Base-by-base conservation (phyloP, 805 yeast species). In the Nakazawaea sp. region DNA sequence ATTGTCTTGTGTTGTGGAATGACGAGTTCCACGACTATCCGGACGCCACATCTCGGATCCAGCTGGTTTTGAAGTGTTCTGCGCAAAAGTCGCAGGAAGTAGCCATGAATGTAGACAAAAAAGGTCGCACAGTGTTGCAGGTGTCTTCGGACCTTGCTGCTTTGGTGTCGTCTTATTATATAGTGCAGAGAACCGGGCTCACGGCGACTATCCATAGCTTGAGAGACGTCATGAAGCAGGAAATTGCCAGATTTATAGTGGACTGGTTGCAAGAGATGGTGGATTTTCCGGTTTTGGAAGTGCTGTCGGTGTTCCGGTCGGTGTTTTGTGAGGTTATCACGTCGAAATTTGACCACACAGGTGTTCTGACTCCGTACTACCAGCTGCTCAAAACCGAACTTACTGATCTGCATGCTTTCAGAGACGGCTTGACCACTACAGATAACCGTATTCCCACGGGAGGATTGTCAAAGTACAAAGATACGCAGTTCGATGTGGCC, bases 21-120 rank as follows among this genome's bases (percentile, higher is more conserved):
- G 94, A 84, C 50, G 92, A 84, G 48, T 67, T 64, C 45, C 92
- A 84, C 49, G 72, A 75, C 47, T 72, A 68, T 45, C 40, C 33
- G 3, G 37, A 40, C 24, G 43, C 43, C 10, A 40, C 36, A 5
- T 29, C 37, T 7, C 33, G 43, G 34, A 40, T 43, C 27, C 35
- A 33, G 20, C 28, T 37, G 6, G 35, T 34, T 13, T 17, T 34
- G 8, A 30, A 42, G 5, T 30, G 42, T 17, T 20, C 24, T 18
- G 25, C 24, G n/a, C 12, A 20, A 15, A 1, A 44, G 16, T 70
- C 74, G 1, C 46, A 57, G 32, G 45, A 39, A 15, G 41, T 63
- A 4, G 72, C 85, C 0, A 51, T 58, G 2, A 52, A 55, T 10
- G 68, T 80, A 34, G 78, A 77, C 43, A 46, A 51, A 1, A 59